Conservation (phyloP, 257 asterid genomes). For the Prunella vulgaris region DNA sequence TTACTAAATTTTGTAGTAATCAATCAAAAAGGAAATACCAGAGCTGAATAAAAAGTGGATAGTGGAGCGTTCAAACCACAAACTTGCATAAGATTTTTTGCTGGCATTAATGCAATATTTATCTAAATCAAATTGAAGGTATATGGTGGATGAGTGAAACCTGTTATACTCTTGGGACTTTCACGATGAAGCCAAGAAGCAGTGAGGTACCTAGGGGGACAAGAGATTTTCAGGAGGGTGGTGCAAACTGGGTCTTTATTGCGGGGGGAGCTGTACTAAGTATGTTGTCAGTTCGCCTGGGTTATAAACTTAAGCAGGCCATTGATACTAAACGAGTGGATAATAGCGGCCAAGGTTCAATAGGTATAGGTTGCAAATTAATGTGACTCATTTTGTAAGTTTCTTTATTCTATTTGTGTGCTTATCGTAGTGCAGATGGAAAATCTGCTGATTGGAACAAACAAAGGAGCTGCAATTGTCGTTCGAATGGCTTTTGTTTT, state of each 20-base stretch:
- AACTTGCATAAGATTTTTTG: neutral
- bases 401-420: slow-evolving; percentile 13
- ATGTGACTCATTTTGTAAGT: neutral
- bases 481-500: slow-evolving; percentile 40
- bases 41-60: neutral
- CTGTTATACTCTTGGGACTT: slow-evolving; percentile 9
- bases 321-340: slow-evolving; percentile 46
- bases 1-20: neutral
- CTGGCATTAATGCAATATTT: slow-evolving; percentile 1
- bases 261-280: slow-evolving; percentile 72
- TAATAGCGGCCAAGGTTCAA: slow-evolving; percentile 27
- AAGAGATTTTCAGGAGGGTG: slow-evolving; percentile 40
- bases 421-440: slow-evolving; percentile 44
- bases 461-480: slow-evolving; percentile 41
- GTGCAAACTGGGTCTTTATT: slow-evolving; percentile 66
- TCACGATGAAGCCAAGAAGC: slow-evolving; percentile 47
- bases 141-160: slow-evolving; percentile 23
- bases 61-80: no score
- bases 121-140: neutral
- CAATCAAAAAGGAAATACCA: neutral
- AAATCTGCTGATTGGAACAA: slow-evolving; percentile 38
- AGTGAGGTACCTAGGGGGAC: slow-evolving; percentile 37
- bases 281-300: slow-evolving; percentile 64
- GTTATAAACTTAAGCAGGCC: slow-evolving; percentile 66
- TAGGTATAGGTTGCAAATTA: slow-evolving; percentile 32